Evolutionary conservation across 2,329 filamentous ascomycete genomes (phyloP).

Genomic region (Colletotrichum spaethianum): DNA sequence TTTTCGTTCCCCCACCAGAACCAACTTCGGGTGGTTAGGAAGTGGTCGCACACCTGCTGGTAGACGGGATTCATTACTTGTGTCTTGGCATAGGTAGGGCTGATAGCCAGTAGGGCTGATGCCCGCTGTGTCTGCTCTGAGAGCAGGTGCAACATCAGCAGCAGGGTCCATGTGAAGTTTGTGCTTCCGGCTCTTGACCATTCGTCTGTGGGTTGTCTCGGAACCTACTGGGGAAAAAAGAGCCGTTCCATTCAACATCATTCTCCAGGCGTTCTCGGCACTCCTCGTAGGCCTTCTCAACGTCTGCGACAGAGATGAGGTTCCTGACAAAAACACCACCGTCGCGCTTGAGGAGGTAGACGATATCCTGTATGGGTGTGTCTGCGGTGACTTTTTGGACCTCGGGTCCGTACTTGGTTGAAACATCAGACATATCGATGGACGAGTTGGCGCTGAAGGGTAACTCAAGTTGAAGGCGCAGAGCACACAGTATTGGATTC

Average conservation of each 20-base stretch:
- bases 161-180: neutral
- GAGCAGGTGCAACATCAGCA: neutral
- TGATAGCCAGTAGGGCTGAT: slow-evolving; percentile 29
- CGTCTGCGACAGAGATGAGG: slow-evolving; percentile 11
- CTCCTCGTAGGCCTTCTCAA: slow-evolving; percentile 26
- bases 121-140: slow-evolving; percentile 35
- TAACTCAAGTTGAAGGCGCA: neutral
- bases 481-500: neutral
- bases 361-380: slow-evolving; percentile 21
- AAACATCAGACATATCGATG: neutral
- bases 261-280: slow-evolving; percentile 31
- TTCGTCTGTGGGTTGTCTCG: neutral
- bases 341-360: slow-evolving; percentile 34
- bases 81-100: slow-evolving; percentile 34
- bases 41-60: slow-evolving; percentile 31
- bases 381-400: slow-evolving; percentile 23
- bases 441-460: neutral
- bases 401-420: slow-evolving; percentile 19
- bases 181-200: too few species aligned
- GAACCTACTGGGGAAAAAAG: slow-evolving; percentile 31
- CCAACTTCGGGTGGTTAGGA: slow-evolving; percentile 27
- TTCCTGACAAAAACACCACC: slow-evolving; percentile 31
- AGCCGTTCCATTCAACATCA: slow-evolving; percentile 35
- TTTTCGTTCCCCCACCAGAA: slow-evolving; percentile 35
- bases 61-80: slow-evolving; percentile 34